phyloP scores from a whole-genome alignment of 176 grass and related monocot genomes.

The Poa annua region DNA sequence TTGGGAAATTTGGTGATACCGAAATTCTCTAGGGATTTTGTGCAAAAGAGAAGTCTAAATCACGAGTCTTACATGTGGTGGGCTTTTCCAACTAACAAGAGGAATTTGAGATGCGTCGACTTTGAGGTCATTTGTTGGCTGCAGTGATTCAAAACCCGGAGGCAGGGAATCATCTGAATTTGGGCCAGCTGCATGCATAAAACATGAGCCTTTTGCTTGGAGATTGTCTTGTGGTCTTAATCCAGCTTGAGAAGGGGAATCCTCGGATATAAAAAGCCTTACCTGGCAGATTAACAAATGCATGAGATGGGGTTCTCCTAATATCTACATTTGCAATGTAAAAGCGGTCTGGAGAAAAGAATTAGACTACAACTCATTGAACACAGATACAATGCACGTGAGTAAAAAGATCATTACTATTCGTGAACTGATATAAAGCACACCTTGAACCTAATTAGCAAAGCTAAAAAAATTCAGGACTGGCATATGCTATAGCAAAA shows the following conservation, averaged over 20 bases:
- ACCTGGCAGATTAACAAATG: conserved; percentile 62
- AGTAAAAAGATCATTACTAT: conserved; percentile 13
- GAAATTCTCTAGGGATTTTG: conserved; percentile 10
- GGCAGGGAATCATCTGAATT: conserved; percentile 85
- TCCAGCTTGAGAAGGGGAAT: conserved; percentile 81
- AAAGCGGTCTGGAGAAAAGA: not conserved
- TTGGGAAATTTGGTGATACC: not conserved
- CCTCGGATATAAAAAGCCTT: conserved; percentile 88
- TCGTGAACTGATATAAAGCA: not conserved
- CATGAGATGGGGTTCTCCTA: not conserved
- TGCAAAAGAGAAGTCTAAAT: not conserved
- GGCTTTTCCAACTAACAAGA: conserved; percentile 72
- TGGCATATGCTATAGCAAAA: not conserved
- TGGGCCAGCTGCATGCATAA: conserved; percentile 64
- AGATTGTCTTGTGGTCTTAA: conserved; percentile 85
- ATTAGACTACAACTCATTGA: not conserved
- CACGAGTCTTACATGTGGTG: conserved; percentile 53
- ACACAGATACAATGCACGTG: not conserved
- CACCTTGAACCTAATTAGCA: conserved; percentile 4
- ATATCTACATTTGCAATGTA: conserved; percentile 8
- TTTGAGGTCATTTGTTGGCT: conserved; percentile 55
- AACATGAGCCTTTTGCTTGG: conserved; percentile 92
- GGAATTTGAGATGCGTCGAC: conserved; percentile 76
- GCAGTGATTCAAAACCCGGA: conserved; percentile 84
- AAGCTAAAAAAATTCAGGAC: not conserved